These are phyloP conservation scores for Starmerella kuoi DNA, from an alignment of 805 yeast species.

Conservation along the genomic window DNA sequence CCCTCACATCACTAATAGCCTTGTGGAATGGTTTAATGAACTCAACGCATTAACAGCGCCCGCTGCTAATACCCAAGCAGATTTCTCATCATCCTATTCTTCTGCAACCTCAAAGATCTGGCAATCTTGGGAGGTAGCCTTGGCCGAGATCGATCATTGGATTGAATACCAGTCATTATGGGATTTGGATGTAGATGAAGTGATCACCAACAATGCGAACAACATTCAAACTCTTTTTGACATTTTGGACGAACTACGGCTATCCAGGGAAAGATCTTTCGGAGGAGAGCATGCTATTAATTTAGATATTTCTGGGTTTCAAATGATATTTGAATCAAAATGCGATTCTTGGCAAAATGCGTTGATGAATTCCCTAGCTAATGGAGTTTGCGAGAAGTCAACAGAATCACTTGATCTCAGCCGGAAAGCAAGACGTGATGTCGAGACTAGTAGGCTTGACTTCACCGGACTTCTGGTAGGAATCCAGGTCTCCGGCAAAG, in stretches of 20 bases:
- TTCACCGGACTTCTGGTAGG: neutral
- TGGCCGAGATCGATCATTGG: slow-evolving; percentile 41
- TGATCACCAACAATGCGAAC: neutral
- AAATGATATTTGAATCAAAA: slow-evolving; percentile 37
- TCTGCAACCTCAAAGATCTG: neutral
- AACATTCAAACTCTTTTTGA: neutral
- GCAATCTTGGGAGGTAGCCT: slow-evolving; percentile 1
- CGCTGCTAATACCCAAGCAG: neutral
- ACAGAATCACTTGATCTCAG: neutral
- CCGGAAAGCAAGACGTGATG: neutral
- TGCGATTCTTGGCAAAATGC: slow-evolving; percentile 49
- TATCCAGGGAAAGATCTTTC: neutral
- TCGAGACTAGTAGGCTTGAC: slow-evolving; percentile 1
- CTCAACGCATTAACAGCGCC: slow-evolving; percentile 2
- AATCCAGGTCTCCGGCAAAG: neutral
- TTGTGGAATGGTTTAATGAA: slow-evolving; percentile 4
- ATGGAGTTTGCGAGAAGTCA: slow-evolving; percentile 11
- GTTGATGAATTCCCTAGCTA: slow-evolving; percentile 34
- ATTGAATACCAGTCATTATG: slow-evolving; percentile 43
- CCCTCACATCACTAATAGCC: neutral
- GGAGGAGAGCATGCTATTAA: slow-evolving; percentile 31
- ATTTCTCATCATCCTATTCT: slow-evolving; percentile 17
- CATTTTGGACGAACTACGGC: neutral
- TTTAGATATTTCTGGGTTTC: slow-evolving; percentile 26
- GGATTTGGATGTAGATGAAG: slow-evolving; percentile 22